phyloP scores from a whole-genome alignment of 2,329 filamentous ascomycete species.

The Cladosporium sp. region DNA sequence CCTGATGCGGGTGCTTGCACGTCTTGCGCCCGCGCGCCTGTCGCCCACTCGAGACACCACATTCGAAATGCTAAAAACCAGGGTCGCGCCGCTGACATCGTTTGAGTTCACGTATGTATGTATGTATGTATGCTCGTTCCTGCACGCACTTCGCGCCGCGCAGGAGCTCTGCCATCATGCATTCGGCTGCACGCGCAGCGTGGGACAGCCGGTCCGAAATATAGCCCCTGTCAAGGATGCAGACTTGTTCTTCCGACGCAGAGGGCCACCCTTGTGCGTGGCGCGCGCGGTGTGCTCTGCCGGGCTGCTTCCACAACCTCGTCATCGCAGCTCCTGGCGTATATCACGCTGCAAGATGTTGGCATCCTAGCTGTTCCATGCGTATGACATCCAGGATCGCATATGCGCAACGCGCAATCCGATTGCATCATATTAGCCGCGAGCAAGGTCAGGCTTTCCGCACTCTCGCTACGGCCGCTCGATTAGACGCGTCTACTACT shows the following conservation, averaged over 20 bases:
- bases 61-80: not conserved
- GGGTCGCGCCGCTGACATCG: slow-evolving; percentile 5
- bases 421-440: slow-evolving; percentile 5
- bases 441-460: not conserved
- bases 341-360: slow-evolving; percentile 2
- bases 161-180: not conserved
- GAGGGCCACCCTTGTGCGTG: not conserved
- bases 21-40: not conserved
- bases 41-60: no score
- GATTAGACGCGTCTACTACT: not conserved
- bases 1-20: not conserved
- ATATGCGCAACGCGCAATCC: not conserved
- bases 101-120: not conserved
- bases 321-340: not conserved
- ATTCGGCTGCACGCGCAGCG: not conserved
- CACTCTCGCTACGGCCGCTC: not conserved
- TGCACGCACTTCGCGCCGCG: not conserved
- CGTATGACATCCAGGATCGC: not conserved
- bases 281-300: not conserved
- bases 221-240: slow-evolving; percentile 2
- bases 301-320: not conserved
- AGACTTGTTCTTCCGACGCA: not conserved
- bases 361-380: not conserved
- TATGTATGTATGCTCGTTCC: not conserved
- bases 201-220: slow-evolving; percentile 3